Conservation (phyloP, 2,329 filamentous ascomycete genomes). For the Phyllosticta paracitricarpa region DNA sequence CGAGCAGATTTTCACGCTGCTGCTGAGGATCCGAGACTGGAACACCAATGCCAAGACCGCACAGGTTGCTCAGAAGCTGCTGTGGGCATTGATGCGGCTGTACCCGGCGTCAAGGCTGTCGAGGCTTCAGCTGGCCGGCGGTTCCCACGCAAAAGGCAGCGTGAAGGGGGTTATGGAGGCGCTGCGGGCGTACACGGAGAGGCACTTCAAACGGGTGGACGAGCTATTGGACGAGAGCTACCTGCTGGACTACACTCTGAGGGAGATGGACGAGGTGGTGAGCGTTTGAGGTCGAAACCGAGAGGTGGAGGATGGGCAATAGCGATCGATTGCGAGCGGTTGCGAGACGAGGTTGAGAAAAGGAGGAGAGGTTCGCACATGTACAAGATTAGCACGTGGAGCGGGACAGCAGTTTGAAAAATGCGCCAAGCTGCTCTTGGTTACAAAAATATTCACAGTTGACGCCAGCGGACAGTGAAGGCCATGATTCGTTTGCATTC, state of each 20-base stretch:
- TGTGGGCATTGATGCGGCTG: constrained; percentile 68
- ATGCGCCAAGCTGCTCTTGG: background rate
- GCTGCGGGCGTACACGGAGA: constrained; percentile 82
- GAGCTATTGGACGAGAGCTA: constrained; percentile 92
- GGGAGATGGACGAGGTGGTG: constrained; percentile 73
- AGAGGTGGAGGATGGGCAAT: background rate
- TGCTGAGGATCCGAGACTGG: constrained; percentile 84
- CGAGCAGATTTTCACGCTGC: constrained; percentile 74
- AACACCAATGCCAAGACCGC: constrained; percentile 90
- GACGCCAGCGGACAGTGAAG: background rate
- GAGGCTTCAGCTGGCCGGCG: constrained; percentile 41
- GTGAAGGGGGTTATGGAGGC: constrained; percentile 78
- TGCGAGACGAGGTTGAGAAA: background rate
- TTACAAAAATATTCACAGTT: background rate
- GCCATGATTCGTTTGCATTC: background rate
- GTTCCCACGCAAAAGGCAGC: constrained; percentile 36
- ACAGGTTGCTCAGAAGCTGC: constrained; percentile 71
- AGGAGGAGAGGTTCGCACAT: background rate
- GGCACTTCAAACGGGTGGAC: constrained; percentile 82
- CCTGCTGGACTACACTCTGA: constrained; percentile 82
- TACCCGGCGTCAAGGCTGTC: constrained; percentile 74
- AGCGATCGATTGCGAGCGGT: background rate
- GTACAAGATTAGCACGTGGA: background rate
- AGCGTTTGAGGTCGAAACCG: background rate
- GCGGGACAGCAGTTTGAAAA: background rate